These are phyloP conservation scores for Pseudoturritis turrita DNA, from an alignment of 345 rosid species.

Conservation along the genomic window DNA sequence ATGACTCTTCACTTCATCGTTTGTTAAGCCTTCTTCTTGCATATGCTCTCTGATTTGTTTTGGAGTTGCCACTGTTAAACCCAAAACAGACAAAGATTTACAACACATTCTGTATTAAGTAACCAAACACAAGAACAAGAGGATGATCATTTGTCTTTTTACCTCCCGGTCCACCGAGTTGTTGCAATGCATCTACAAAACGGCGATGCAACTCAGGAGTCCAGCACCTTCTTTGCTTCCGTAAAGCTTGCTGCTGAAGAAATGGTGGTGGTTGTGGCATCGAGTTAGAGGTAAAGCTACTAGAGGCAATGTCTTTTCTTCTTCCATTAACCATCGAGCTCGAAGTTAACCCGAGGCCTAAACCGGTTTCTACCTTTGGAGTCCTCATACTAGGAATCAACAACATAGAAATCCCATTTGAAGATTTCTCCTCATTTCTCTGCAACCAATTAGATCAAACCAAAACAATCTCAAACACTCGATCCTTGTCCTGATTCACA, in stretches of 20 bases:
- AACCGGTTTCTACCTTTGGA: slow-evolving; percentile 51
- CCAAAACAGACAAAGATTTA: background rate
- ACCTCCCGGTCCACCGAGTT: slow-evolving; percentile 94
- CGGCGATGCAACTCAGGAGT: slow-evolving; percentile 87
- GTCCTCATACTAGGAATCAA: slow-evolving; percentile 48
- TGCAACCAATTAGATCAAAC: slow-evolving; percentile 17
- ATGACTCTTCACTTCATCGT: slow-evolving; percentile 99
- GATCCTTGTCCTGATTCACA: background rate
- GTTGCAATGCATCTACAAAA: slow-evolving; percentile 76
- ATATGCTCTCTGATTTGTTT: slow-evolving; percentile 95
- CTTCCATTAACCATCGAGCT: slow-evolving; percentile 43
- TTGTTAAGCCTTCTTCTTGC: slow-evolving; percentile 92
- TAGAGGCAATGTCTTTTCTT: slow-evolving; percentile 28
- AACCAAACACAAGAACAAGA: slow-evolving; percentile 12
- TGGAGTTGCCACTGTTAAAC: slow-evolving; percentile 81
- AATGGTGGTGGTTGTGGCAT: slow-evolving; percentile 31
- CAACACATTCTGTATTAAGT: background rate
- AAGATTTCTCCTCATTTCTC: slow-evolving; percentile 38
- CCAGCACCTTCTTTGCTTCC: slow-evolving; percentile 98
- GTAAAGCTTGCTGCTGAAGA: slow-evolving; percentile 46
- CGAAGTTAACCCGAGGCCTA: slow-evolving; percentile 26
- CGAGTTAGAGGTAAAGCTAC: slow-evolving; percentile 33
- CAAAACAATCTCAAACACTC: background rate
- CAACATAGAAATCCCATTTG: slow-evolving; percentile 42
- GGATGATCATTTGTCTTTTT: background rate